phyloP scores from a whole-genome alignment of 1,284 basidiomycete species.

The Pholiota adiposa region DNA sequence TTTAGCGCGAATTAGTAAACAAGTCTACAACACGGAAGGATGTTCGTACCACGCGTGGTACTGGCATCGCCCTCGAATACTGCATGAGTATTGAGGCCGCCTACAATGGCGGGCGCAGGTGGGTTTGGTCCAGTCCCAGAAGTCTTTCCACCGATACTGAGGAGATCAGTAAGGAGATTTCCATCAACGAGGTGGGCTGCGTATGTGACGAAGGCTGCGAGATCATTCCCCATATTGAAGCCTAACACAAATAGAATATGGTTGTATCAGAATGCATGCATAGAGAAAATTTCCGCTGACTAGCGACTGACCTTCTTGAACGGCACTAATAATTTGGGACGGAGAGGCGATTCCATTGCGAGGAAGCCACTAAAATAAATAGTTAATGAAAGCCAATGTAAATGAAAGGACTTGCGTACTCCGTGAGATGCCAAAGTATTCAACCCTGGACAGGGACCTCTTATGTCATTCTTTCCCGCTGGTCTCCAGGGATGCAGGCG shows the following conservation, averaged over 20 bases:
- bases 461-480: conserved; percentile 14
- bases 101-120: conserved; percentile 23
- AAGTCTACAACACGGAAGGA: background rate
- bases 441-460: conserved; percentile 25
- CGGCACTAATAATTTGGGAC: conserved; percentile 18
- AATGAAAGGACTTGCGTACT: background rate
- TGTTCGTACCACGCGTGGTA: conserved; percentile 12
- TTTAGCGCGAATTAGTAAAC: background rate
- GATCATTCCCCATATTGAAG: background rate
- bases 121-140: conserved; percentile 23
- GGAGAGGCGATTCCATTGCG: conserved; percentile 22
- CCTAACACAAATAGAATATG: background rate
- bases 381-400: background rate
- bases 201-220: conserved; percentile 25
- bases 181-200: conserved; percentile 28
- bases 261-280: background rate
- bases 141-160: conserved; percentile 30
- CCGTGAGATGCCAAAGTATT: conserved; percentile 22
- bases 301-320: conserved; percentile 19
- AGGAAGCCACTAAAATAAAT: conserved; percentile 21
- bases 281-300: too few species aligned
- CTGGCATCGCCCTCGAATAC: conserved; percentile 23
- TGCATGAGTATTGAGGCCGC: conserved; percentile 15
- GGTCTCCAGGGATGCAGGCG: conserved; percentile 20
- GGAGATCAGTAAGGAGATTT: conserved; percentile 26